A percentile compares a stretch with the other conserved stretches of the same genome.
Evolutionary conservation across 2,329 filamentous ascomycete genomes (phyloP).

Genomic region (Chalara sp.): DNA sequence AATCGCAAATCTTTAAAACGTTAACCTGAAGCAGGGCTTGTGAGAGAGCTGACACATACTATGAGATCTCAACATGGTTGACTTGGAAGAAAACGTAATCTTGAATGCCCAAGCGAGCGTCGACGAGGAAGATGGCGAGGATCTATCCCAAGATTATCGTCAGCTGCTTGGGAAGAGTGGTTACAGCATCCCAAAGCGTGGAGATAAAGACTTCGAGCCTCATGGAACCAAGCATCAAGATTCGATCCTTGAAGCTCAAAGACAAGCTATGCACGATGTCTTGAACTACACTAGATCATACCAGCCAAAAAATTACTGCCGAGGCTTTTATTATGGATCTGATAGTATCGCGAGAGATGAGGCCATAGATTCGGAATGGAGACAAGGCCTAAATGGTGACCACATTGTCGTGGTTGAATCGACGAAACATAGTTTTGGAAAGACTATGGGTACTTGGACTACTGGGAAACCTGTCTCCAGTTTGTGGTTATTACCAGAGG

Average conservation of each 20-base stretch:
- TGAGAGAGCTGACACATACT: not conserved
- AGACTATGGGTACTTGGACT: conserved; percentile 65
- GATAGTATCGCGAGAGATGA: conserved; percentile 27
- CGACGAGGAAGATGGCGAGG: conserved; percentile 61
- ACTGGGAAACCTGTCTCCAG: conserved; percentile 51
- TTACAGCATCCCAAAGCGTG: conserved; percentile 69
- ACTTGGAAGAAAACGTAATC: conserved; percentile 27
- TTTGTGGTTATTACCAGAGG: conserved; percentile 84
- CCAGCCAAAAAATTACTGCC: conserved; percentile 53
- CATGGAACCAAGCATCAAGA: conserved; percentile 82
- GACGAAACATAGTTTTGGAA: conserved; percentile 64
- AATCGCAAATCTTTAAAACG: too few relatives aligned
- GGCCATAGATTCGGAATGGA: conserved; percentile 61
- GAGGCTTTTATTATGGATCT: conserved; percentile 68
- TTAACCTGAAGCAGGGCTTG: too few relatives aligned
- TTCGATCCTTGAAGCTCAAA: conserved; percentile 69
- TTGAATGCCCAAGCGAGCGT: conserved; percentile 22
- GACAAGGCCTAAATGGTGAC: conserved; percentile 51
- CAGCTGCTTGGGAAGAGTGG: conserved; percentile 53
- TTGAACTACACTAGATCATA: conserved; percentile 73
- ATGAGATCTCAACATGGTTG: conserved; percentile 18
- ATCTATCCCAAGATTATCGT: conserved; percentile 83
- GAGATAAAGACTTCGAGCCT: conserved; percentile 95
- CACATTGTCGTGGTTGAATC: conserved; percentile 62
- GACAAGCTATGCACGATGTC: conserved; percentile 83